Percentiles rank a stretch among this genome's conserved stretches.
These are phyloP conservation scores for Lepidium africanum DNA, from an alignment of 345 rosid genomes.

Conservation along the genomic window DNA sequence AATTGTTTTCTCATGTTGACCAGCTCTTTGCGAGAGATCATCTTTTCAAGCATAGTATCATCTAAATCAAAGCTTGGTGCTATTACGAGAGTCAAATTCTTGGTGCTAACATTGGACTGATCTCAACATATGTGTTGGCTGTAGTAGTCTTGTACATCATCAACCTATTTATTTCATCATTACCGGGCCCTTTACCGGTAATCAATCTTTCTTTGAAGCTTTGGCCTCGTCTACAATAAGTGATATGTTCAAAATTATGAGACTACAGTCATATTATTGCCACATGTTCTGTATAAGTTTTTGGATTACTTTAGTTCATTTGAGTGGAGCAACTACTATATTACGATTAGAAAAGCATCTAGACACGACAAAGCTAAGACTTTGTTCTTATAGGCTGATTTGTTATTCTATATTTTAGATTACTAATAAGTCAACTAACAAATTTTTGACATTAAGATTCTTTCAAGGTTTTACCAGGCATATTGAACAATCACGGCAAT, in stretches of 20 bases:
- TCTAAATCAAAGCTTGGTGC: constrained; percentile 89
- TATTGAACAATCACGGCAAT: constrained; percentile 78
- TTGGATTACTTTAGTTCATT: constrained; percentile 73
- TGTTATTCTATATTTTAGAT: not conserved
- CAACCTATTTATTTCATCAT: constrained; percentile 60
- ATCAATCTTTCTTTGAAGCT: constrained; percentile 22
- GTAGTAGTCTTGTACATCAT: constrained; percentile 63
- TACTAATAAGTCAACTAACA: constrained; percentile 23
- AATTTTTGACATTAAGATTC: constrained; percentile 14
- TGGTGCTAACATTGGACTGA: constrained; percentile 77
- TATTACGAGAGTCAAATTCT: constrained; percentile 91
- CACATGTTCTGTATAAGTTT: constrained; percentile 62
- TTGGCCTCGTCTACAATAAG: not conserved
- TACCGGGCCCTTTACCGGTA: constrained; percentile 71
- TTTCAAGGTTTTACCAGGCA: constrained; percentile 62
- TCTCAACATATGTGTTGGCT: constrained; percentile 84
- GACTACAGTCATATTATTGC: not conserved
- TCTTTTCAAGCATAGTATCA: constrained; percentile 76
- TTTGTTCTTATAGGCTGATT: constrained; percentile 17
- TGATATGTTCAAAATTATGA: not conserved
- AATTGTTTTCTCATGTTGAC: constrained; percentile 46
- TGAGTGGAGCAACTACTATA: constrained; percentile 67
- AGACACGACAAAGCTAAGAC: constrained; percentile 6
- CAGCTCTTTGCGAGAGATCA: constrained; percentile 57
- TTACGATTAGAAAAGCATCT: constrained; percentile 32